phyloP scores from a whole-genome alignment of 345 rosid species.

The Boechera divaricarpa region DNA sequence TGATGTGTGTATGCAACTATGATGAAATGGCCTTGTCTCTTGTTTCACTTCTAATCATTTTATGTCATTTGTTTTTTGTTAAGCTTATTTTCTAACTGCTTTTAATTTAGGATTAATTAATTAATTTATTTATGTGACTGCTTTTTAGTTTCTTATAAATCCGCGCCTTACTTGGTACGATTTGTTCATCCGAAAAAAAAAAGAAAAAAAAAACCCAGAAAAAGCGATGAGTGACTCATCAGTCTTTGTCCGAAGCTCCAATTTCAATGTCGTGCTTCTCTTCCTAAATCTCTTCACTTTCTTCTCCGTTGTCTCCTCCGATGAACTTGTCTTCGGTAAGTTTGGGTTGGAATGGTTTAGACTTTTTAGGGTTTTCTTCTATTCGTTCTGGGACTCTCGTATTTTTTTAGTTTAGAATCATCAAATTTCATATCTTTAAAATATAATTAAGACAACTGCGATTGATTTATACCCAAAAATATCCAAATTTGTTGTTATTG shows the following conservation, averaged over 20 bases:
- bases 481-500: background rate
- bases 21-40: too few species aligned
- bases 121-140: too few species aligned
- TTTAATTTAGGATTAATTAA: too few species aligned
- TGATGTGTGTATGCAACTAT: too few species aligned
- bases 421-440: background rate
- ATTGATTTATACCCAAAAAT: background rate
- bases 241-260: constrained; percentile 44
- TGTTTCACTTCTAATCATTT: too few species aligned
- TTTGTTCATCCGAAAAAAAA: background rate
- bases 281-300: constrained; percentile 37
- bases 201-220: background rate
- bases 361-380: constrained; percentile 47
- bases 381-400: background rate
- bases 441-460: background rate
- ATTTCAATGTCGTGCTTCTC: constrained; percentile 32
- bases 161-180: background rate
- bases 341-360: background rate
- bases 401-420: background rate
- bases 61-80: too few species aligned
- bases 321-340: constrained; percentile 52
- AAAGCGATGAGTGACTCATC: constrained; percentile 45
- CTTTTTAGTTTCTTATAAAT: too few species aligned
- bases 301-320: constrained; percentile 37
- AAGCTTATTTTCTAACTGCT: too few species aligned